Evolutionary conservation across 2,329 filamentous ascomycete genomes (phyloP).

Genomic region (Xylaria sp.): DNA sequence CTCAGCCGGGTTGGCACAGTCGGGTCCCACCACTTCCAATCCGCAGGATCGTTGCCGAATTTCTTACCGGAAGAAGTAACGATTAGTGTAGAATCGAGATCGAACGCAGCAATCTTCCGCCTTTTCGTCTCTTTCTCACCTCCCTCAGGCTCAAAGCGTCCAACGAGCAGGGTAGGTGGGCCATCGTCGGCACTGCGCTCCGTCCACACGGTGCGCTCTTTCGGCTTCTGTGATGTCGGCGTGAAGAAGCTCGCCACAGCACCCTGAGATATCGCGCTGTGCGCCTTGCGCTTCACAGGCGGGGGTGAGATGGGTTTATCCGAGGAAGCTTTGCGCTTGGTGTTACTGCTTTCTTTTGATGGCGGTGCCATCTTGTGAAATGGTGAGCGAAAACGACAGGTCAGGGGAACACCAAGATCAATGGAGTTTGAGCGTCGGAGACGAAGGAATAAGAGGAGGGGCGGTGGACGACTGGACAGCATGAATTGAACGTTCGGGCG

Average conservation of each 20-base stretch:
- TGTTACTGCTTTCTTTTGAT: constrained; percentile 15
- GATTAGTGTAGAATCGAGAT: constrained; percentile 89
- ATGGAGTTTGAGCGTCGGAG: not conserved
- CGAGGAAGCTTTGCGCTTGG: constrained; percentile 42
- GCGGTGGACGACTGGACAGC: not conserved
- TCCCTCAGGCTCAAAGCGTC: constrained; percentile 68
- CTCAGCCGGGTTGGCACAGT: constrained; percentile 74
- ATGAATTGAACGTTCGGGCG: not conserved
- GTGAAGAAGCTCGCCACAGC: constrained; percentile 89
- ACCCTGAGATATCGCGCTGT: constrained; percentile 64
- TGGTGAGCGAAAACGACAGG: not conserved
- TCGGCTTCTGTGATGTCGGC: constrained; percentile 83
- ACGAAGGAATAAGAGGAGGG: not conserved
- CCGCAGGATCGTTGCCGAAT: constrained; percentile 73
- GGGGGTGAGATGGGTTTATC: constrained; percentile 63
- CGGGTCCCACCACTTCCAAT: constrained; percentile 95
- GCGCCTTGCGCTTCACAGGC: constrained; percentile 61
- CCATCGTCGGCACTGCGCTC: constrained; percentile 65
- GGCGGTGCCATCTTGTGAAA: constrained; percentile 31
- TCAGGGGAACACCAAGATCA: not conserved
- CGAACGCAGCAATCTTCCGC: constrained; percentile 76
- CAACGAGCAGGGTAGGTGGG: constrained; percentile 74
- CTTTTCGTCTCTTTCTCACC: constrained; percentile 49
- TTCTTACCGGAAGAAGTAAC: constrained; percentile 81
- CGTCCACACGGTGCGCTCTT: constrained; percentile 78